phyloP scores from a whole-genome alignment of 805 yeast genomes.

The Maudiozyma saulgeensis region DNA sequence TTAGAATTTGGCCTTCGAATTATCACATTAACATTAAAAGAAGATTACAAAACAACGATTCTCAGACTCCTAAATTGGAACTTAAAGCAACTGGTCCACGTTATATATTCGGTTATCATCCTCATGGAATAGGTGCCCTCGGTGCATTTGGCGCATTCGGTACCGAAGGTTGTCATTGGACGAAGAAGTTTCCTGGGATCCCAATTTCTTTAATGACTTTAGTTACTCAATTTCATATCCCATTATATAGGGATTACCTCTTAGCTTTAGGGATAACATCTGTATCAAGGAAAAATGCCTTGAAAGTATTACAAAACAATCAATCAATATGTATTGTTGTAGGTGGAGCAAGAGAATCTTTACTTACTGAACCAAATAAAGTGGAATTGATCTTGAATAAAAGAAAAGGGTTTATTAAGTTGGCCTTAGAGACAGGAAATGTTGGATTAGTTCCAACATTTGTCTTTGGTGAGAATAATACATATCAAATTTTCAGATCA shows the following conservation, averaged over 20 bases:
- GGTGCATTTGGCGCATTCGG: conserved; percentile 82
- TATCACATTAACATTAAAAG: conserved; percentile 7
- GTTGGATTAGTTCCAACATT: conserved; percentile 76
- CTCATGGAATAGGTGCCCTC: conserved; percentile 91
- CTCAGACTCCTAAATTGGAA: background rate
- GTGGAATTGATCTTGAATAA: conserved; percentile 63
- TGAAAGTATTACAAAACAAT: conserved; percentile 49
- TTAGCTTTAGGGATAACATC: conserved; percentile 75
- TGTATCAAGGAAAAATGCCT: conserved; percentile 67
- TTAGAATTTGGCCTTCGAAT: conserved; percentile 18
- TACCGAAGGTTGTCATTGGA: conserved; percentile 70
- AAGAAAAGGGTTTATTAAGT: conserved; percentile 79
- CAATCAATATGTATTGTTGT: conserved; percentile 81
- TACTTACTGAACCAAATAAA: conserved; percentile 50
- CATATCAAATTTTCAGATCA: conserved; percentile 44
- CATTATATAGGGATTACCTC: conserved; percentile 80
- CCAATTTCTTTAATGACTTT: conserved; percentile 69
- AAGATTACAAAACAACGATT: background rate
- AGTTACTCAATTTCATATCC: conserved; percentile 72
- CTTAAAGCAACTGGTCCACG: conserved; percentile 16
- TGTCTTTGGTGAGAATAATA: conserved; percentile 80
- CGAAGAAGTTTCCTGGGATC: conserved; percentile 72
- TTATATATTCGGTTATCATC: conserved; percentile 88
- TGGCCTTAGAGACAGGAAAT: conserved; percentile 76
- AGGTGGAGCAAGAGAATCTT: conserved; percentile 92